Evolutionary conservation across 768 basidiomycete genomes (phyloP).

Genomic region (Russula vinacea): DNA sequence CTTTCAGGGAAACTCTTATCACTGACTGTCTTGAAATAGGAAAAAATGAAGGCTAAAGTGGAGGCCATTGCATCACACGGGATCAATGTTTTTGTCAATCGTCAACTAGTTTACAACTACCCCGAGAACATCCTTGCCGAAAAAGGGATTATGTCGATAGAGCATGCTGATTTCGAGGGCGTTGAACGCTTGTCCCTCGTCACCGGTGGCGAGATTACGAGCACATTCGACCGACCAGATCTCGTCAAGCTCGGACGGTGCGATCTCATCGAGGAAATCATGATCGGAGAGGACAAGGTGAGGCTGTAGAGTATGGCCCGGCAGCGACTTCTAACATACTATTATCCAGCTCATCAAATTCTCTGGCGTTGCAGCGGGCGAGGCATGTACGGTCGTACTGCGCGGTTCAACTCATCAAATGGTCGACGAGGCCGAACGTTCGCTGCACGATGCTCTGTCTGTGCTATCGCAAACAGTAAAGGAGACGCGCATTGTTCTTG

Average conservation of each 20-base stretch:
- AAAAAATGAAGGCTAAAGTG: constrained; percentile 99
- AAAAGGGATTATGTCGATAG: constrained; percentile 92
- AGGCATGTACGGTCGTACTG: constrained; percentile 96
- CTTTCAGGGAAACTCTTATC: background rate
- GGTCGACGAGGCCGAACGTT: constrained; percentile 98
- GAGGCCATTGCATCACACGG: constrained; percentile 91
- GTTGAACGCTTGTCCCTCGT: constrained; percentile 94
- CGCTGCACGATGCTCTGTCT: constrained; percentile 94
- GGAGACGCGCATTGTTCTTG: constrained; percentile 91
- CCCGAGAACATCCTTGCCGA: constrained; percentile 95
- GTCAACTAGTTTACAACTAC: constrained; percentile 99
- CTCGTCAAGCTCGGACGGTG: constrained; percentile 90
- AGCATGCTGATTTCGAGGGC: constrained; percentile 98
- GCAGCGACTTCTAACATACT: background rate
- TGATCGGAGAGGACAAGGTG: constrained; percentile 99
- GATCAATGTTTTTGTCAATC: constrained; percentile 96
- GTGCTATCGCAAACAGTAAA: constrained; percentile 97
- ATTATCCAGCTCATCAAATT: constrained; percentile 92
- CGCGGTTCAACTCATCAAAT: constrained; percentile 98
- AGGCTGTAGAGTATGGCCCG: constrained; percentile 28
- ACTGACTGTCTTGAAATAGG: constrained; percentile 46
- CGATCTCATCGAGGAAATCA: constrained; percentile 96
- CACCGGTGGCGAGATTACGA: constrained; percentile 96
- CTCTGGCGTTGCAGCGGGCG: constrained; percentile 95
- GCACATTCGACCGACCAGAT: constrained; percentile 91